These are phyloP conservation scores for Penicillium silybi DNA, from an alignment of 495 filamentous ascomycete genomes.

Conservation along the genomic window DNA sequence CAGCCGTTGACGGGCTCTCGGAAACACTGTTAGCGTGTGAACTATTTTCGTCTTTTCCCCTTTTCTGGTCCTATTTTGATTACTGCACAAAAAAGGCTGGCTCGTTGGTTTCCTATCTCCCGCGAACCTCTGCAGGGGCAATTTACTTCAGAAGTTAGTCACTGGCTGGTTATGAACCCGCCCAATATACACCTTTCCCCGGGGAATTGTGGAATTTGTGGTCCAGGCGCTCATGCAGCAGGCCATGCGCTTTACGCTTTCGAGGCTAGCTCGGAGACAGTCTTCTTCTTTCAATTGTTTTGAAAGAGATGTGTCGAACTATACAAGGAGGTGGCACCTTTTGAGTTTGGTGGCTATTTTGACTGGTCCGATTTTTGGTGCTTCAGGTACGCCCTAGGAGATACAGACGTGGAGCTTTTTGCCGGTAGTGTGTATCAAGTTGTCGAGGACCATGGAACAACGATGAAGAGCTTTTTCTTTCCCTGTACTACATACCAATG, in stretches of 20 bases:
- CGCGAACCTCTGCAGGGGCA: constrained; percentile 1
- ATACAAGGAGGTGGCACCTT: not conserved
- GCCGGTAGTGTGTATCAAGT: not conserved
- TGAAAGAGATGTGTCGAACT: not conserved
- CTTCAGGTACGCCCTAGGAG: not conserved
- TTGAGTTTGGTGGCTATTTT: not conserved
- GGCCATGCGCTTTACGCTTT: constrained; percentile 3
- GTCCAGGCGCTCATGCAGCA: constrained; percentile 4
- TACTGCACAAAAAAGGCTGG: not conserved
- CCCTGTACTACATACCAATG: not conserved
- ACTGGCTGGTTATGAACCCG: constrained; percentile 9
- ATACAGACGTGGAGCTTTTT: not conserved
- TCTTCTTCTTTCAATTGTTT: not conserved
- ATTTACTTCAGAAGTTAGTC: not conserved
- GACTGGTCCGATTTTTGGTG: not conserved
- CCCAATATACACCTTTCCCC: not conserved
- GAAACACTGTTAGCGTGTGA: not conserved
- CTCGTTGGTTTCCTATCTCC: not conserved
- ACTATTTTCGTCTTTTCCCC: constrained; percentile 1
- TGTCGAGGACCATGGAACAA: not conserved
- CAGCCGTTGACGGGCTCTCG: constrained; percentile 15
- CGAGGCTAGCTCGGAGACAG: not conserved
- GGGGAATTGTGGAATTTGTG: constrained; percentile 13
- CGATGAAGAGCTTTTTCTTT: not conserved
- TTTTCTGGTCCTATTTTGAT: not conserved